A percentile compares a stretch with the other conserved stretches of the same genome.
phyloP scores from a whole-genome alignment of 768 basidiomycete genomes.

The Mycena amicta region DNA sequence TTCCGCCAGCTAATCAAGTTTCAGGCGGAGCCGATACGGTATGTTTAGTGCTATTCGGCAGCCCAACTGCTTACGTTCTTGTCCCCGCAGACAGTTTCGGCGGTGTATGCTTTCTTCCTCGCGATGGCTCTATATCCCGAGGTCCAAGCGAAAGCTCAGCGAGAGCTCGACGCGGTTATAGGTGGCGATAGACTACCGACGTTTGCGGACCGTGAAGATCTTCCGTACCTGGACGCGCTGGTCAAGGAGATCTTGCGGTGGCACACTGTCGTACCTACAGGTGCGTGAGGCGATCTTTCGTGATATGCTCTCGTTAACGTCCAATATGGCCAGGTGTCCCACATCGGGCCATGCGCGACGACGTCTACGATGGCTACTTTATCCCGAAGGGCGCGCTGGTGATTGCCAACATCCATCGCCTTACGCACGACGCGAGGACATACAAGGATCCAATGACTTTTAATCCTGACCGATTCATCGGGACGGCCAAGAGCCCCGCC shows the following conservation, averaged over 20 bases:
- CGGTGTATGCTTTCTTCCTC: conserved; percentile 62
- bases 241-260: conserved; percentile 55
- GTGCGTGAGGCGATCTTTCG: conserved; percentile 27
- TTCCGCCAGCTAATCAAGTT: background rate
- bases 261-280: conserved; percentile 49
- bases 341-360: conserved; percentile 61
- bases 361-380: conserved; percentile 61
- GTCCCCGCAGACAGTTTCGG: conserved; percentile 56
- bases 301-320: background rate
- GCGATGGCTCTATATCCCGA: conserved; percentile 62
- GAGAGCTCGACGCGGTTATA: conserved; percentile 61
- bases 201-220: conserved; percentile 55
- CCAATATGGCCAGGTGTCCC: conserved; percentile 55
- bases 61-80: conserved; percentile 6
- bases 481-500: conserved; percentile 40
- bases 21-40: conserved; percentile 62
- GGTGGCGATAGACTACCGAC: conserved; percentile 63
- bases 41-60: conserved; percentile 20
- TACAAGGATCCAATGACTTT: conserved; percentile 60
- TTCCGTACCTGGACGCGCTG: conserved; percentile 66
- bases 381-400: conserved; percentile 62
- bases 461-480: conserved; percentile 62
- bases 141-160: conserved; percentile 59
- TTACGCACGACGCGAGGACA: conserved; percentile 55
- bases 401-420: conserved; percentile 46